phyloP scores from a whole-genome alignment of 129 eudicot genomes.

The Arctium lappa region DNA sequence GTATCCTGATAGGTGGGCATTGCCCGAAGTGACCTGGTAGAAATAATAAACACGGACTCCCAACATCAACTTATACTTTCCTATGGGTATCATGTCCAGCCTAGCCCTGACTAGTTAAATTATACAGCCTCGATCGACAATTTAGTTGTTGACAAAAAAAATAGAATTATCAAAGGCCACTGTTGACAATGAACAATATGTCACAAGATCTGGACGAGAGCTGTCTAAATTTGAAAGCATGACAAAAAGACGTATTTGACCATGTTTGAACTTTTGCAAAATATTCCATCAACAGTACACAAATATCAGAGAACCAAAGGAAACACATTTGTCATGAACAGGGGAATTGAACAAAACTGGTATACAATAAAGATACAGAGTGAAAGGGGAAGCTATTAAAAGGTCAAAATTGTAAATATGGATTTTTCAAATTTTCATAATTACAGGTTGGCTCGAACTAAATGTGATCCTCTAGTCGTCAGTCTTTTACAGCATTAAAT shows the following conservation, averaged over 20 bases:
- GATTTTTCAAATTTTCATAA: not conserved
- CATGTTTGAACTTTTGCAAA: not conserved
- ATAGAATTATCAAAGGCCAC: not conserved
- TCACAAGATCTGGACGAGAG: not conserved
- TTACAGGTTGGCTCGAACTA: not conserved
- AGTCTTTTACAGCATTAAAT: not conserved
- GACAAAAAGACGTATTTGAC: not conserved
- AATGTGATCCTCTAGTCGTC: not conserved
- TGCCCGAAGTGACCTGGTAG: not conserved
- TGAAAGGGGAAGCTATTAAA: not conserved
- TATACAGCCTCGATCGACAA: not conserved
- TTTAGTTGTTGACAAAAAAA: not conserved
- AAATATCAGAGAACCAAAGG: not conserved
- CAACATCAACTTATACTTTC: not conserved
- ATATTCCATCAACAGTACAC: not conserved
- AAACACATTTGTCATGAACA: not conserved
- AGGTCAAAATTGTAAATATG: conserved; percentile 1
- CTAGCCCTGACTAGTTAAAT: too few species aligned
- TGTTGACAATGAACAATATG: not conserved
- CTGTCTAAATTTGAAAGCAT: not conserved
- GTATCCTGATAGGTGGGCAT: not conserved
- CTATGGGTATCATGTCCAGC: not conserved
- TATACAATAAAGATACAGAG: not conserved
- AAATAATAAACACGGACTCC: too few species aligned
- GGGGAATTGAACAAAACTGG: not conserved